Evolutionary conservation across 2,329 filamentous ascomycete genomes (phyloP), one percentile per base, ranked within the genome.

Genomic region (Colletotrichum sp.): DNA sequence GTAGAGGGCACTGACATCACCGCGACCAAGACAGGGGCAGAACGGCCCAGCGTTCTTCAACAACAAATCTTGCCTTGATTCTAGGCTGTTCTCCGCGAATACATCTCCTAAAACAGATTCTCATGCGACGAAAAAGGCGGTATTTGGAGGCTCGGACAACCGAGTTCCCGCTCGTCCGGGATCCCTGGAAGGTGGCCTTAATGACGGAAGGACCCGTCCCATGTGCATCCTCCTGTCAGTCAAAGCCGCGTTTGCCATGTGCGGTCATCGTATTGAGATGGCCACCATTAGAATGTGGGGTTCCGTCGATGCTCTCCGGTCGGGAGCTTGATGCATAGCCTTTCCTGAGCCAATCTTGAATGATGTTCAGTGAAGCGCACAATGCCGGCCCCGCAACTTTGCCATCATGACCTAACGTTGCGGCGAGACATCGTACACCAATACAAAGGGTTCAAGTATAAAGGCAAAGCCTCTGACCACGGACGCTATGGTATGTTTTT

Each of bases 191-290:
- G n/a, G 34, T 16, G 34, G 15, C 21, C n/a, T 65, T 44, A 8
- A 44, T 44, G 62, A 65, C 34, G 21, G 34, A 65, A 65, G 62
- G 62, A 36, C 24, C 6, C 62, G 62, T 65, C 34, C 62, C 13
- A 65, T 44, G 21, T 65, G 34, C 21, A 5, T 65, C 15, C 32
- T 44, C 24, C 62, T 65, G 34, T 44, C 62, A 65, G 32, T 65
- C 34, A 13, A 36, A 65, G 62, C 13, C 62, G 62, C n/a, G 5
- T 9, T 21, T 39, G 16, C 30, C n/a, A 26, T 64, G 13, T 39
- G 32, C 8, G 21, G 30, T 13, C 32, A 34, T 7, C 8, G 9
- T 36, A 24, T 44, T 44, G 21, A 65, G 34, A 16, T 65, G 62
- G 34, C 12, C 59, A 36, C 28, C 12, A 6, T 2, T 34, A 34